Conservation (phyloP, 2,329 filamentous ascomycete species). For the Diplodia sapinea region DNA sequence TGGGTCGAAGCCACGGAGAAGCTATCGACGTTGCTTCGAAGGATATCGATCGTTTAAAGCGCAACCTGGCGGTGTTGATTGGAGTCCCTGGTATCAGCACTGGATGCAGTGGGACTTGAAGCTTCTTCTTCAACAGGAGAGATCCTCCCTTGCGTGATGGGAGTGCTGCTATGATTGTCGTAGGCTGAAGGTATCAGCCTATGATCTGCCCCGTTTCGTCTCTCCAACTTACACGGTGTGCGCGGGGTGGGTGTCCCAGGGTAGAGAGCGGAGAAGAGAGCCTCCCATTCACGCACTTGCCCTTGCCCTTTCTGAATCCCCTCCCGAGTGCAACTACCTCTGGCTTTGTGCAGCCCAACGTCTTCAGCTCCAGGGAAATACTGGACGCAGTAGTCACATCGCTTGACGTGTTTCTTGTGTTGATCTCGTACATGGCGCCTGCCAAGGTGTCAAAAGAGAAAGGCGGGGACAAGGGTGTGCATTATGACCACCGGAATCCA, state of each 20-base stretch:
- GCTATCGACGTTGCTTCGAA: too few relatives aligned
- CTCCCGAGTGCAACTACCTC: not conserved
- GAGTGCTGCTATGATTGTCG: too few relatives aligned
- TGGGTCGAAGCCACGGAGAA: too few relatives aligned
- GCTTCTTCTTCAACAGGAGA: too few relatives aligned
- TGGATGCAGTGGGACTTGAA: too few relatives aligned
- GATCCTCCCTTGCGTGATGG: too few relatives aligned
- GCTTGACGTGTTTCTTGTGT: not conserved
- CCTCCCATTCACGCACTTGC: not conserved
- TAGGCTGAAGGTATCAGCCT: too few relatives aligned
- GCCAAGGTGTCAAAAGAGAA: not conserved
- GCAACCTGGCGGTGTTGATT: too few relatives aligned
- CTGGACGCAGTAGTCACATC: not conserved
- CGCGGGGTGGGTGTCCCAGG: not conserved
- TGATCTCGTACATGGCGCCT: not conserved
- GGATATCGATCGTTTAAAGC: too few relatives aligned
- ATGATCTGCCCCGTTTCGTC: too few relatives aligned
- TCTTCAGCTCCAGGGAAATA: not conserved
- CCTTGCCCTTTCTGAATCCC: not conserved
- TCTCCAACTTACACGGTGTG: not conserved
- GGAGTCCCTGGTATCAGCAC: too few relatives aligned
- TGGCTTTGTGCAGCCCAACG: not conserved
- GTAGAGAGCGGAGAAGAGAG: not conserved
- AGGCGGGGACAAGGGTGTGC: not conserved
- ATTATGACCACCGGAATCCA: too few relatives aligned